Percentiles rank a stretch among this genome's conserved stretches.
phyloP scores from a whole-genome alignment of 2,329 filamentous ascomycete genomes.

The Aspergillus ibericus region DNA sequence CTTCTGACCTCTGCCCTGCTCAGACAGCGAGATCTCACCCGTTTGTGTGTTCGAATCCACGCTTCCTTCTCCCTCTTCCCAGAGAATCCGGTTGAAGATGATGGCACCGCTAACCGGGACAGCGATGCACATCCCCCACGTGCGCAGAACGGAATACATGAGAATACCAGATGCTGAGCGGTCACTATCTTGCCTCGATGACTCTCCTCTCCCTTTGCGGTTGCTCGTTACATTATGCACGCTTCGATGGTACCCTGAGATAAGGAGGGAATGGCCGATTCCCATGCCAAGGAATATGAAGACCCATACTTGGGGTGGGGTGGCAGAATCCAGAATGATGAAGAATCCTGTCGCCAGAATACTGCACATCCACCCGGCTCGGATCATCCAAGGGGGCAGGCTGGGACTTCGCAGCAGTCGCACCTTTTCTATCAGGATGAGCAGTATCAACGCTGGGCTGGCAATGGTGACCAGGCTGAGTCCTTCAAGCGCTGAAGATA shows the following conservation, averaged over 20 bases:
- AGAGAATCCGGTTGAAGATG: constrained; percentile 43
- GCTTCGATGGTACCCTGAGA: constrained; percentile 43
- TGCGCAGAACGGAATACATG: constrained; percentile 42
- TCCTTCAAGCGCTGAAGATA: constrained; percentile 37
- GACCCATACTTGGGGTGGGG: constrained; percentile 36
- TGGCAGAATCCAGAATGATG: constrained; percentile 37
- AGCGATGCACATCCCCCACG: constrained; percentile 48
- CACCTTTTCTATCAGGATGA: constrained; percentile 21
- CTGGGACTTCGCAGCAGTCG: constrained; percentile 10
- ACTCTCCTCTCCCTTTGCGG: too few relatives aligned
- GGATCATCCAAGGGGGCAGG: constrained; percentile 43
- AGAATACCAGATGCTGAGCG: constrained; percentile 28
- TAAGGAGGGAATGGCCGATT: constrained; percentile 44
- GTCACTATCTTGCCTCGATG: background rate
- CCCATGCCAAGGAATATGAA: constrained; percentile 42
- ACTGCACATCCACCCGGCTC: constrained; percentile 43
- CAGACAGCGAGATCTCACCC: background rate
- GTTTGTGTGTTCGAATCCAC: background rate
- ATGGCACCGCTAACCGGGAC: constrained; percentile 43
- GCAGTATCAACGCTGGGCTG: constrained; percentile 25
- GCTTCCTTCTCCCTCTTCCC: constrained; percentile 18
- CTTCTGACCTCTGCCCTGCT: constrained; percentile 19
- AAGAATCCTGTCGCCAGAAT: constrained; percentile 40
- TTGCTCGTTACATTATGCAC: constrained; percentile 31
- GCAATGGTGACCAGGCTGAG: constrained; percentile 41